Base-by-base conservation (phyloP, 257 asterid species). In the Plectranthus barbatus region DNA sequence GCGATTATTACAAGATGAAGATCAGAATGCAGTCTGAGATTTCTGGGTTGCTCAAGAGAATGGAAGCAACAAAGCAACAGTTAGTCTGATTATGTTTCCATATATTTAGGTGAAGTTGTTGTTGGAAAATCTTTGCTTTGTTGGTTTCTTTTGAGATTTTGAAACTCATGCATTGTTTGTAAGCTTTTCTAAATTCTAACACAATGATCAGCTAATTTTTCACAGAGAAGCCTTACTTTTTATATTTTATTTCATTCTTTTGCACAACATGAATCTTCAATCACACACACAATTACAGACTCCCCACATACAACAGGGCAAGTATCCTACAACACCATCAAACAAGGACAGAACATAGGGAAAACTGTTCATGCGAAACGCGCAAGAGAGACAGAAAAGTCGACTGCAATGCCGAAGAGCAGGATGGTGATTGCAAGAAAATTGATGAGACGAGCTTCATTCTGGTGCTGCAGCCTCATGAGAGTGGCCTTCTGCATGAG, bases 1-100 rank as follows among this genome's bases (percentile, higher is more conserved):
- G 83, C 18, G 92, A 87, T 72, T 92, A 89, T 60, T 85, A 77
- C 74, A 78, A 87, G 58, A 87, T 92, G 97, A 92, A 92, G 84
- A 42, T 87, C 44, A 82, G 97, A 72, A 89, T 89, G 96, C 94
- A 89, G 62, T 62, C 87, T 3, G 99, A 92, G 79, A 82, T 85
- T 24, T 88, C 96, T 0, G 99, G 91, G 40, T 80, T 92, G 83
- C 70, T 92, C 59, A 82, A 84, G 83, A 87, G 96, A 78, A 92
- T 92, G 99, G 97, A 92, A 60, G 83, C 86, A 1, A 80, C 96
- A 5, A 87, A 90, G 73, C 91, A 87, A 44, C 91, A 80, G 76
- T 55, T 79, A 76, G 91, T 87, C 57, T 89, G 70, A 54, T 17
- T 57, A 23, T 21, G 31, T 26, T n/a, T n/a, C n/a, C n/a, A n/a